Base-by-base conservation (phyloP, 1,139 yeast species). In the Hyphopichia buzzinii region DNA sequence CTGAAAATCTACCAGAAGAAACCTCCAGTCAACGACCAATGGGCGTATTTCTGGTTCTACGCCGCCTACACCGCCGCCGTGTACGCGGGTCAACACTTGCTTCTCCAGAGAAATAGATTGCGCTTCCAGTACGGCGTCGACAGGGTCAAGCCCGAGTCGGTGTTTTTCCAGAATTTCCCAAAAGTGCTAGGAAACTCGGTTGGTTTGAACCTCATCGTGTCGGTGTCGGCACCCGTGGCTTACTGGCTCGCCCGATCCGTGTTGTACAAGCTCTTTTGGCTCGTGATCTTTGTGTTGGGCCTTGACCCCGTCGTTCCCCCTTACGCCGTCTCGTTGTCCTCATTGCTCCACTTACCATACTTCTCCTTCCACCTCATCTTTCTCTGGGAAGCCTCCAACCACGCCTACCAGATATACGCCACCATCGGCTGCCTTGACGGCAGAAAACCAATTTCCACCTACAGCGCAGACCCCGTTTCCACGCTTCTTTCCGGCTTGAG, bases 341-440 rank as follows among this genome's bases (percentile, higher is more conserved):
- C 71, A n/a, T 45, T 69, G 29, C 21, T 68, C 10, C 58, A 64
- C 32, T 46, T 74, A 5, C 48, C 69, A 2, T 55, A 66, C 30
- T 48, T 68, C 2, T 60, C 79, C 4, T 66, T 71, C 42, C 49
- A 72, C 8, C 45, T 73, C 4, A 47, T 72, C 3, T 48, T 72
- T 29, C 50, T 69, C 15, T 84, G 89, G 85, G 89, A 83, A 47
- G 41, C 77, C 8, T 60, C 77, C 24, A 84, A 85, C 55, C 73
- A 77, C 40, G 65, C 80, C 2, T 89, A 80, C 53, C 69, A 78
- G 44, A 82, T 88, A 3, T 90, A 87, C 57, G 74, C 90, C 52
- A 74, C 89, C 7, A 74, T 86, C 42, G 96, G 97, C 0, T 92
- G 97, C 46, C 59, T 84, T 34, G 88, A 84, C 49, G 79, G 87